Conservation (phyloP, 192 early-diverging fungal genomes). For the Diversispora epigaea region DNA sequence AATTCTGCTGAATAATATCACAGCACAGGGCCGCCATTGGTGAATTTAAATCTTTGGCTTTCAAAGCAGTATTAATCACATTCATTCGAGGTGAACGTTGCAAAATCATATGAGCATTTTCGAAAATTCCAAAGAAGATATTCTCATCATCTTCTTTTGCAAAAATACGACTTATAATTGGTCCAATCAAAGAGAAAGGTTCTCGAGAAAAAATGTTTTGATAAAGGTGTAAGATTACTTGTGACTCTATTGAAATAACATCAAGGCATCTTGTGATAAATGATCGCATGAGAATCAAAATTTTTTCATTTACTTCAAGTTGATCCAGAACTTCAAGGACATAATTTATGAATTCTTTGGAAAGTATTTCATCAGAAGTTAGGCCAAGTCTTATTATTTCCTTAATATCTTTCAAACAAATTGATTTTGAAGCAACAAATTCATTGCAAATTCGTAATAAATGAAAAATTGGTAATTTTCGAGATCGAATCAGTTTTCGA, state of each 20-base stretch:
- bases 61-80: conserved; percentile 14
- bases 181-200: neutral
- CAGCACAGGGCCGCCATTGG: conserved; percentile 17
- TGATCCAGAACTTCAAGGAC: conserved; percentile 13
- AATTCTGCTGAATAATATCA: conserved; percentile 27
- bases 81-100: conserved; percentile 1
- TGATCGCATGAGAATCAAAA: neutral
- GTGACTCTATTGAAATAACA: conserved; percentile 2
- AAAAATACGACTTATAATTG: neutral
- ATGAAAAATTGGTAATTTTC: neutral
- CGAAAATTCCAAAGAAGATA: conserved; percentile 3
- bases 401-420: conserved; percentile 1
- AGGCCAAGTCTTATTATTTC: neutral
- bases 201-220: conserved; percentile 11
- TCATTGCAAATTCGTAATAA: conserved; percentile 24
- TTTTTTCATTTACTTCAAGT: conserved; percentile 7
- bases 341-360: conserved; percentile 6
- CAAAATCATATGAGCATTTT: neutral
- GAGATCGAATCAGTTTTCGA: neutral
- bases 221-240: neutral
- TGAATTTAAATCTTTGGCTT: neutral
- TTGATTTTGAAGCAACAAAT: conserved; percentile 1
- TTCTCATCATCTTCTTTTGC: neutral
- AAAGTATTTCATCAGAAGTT: neutral
- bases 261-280: conserved; percentile 15